These are phyloP conservation scores for Suhomyces kilbournensis DNA, from an alignment of 805 yeast genomes.

Conservation along the genomic window DNA sequence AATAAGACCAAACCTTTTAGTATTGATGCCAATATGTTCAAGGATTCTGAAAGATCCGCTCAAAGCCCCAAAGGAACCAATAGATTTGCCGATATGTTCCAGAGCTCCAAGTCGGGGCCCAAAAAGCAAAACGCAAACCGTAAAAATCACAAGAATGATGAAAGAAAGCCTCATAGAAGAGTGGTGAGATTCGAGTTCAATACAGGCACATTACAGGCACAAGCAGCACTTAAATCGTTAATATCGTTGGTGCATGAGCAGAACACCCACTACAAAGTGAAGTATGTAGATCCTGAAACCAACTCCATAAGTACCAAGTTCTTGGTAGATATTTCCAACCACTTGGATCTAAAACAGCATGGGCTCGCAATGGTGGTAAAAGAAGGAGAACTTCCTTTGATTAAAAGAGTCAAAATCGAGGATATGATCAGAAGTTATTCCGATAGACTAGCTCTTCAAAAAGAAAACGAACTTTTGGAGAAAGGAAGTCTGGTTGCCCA, in stretches of 20 bases:
- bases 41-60: neutral
- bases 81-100: slow-evolving; percentile 6
- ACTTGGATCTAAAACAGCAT: slow-evolving; percentile 20
- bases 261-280: slow-evolving; percentile 21
- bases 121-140: neutral
- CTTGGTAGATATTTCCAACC: slow-evolving; percentile 33
- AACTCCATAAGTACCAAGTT: slow-evolving; percentile 17
- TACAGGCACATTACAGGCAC: slow-evolving; percentile 22
- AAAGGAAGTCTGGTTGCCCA: slow-evolving; percentile 33
- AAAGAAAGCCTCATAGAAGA: slow-evolving; percentile 4
- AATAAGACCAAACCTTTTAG: slow-evolving; percentile 1
- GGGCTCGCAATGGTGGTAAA: slow-evolving; percentile 25
- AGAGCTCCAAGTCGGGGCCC: neutral
- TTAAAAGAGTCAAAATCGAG: slow-evolving; percentile 21
- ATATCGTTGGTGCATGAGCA: slow-evolving; percentile 15
- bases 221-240: slow-evolving; percentile 19
- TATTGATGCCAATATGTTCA: slow-evolving; percentile 1
- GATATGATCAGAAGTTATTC: slow-evolving; percentile 35
- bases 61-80: neutral
- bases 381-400: slow-evolving; percentile 22
- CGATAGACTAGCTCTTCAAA: slow-evolving; percentile 29
- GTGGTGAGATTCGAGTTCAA: slow-evolving; percentile 14
- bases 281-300: slow-evolving; percentile 22
- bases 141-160: neutral
- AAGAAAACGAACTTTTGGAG: slow-evolving; percentile 29